phyloP scores from a whole-genome alignment of 306 rosid genomes.

The Sphenostylis stenocarpa region DNA sequence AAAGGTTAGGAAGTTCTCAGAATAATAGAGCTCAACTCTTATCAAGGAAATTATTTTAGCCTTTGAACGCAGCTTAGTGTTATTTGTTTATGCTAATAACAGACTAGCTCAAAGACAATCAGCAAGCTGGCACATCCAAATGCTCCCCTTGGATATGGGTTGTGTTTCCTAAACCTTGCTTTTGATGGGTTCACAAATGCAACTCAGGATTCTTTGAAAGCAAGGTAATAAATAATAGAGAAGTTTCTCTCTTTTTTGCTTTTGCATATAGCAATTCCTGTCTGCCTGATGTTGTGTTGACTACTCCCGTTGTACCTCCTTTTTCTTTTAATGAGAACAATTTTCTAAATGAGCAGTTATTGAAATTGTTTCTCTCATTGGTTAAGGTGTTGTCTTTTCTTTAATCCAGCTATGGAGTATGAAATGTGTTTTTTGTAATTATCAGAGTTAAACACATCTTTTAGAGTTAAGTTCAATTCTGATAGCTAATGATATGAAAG shows the following conservation, averaged over 20 bases:
- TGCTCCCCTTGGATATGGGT: constrained; percentile 95
- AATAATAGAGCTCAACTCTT: constrained; percentile 3
- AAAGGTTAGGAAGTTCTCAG: constrained; percentile 56
- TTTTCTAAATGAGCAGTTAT: background rate
- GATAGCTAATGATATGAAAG: background rate
- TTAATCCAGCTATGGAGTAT: constrained; percentile 20
- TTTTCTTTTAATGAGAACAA: background rate
- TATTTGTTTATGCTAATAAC: constrained; percentile 37
- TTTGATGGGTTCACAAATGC: constrained; percentile 99
- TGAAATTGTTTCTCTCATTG: constrained; percentile 6
- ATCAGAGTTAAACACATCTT: background rate
- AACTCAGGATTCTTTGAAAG: constrained; percentile 90
- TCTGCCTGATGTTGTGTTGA: constrained; percentile 10
- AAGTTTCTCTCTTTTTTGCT: constrained; percentile 1
- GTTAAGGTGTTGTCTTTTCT: constrained; percentile 14
- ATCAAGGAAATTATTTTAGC: background rate
- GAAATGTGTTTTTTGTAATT: background rate
- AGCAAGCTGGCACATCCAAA: constrained; percentile 94
- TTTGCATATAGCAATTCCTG: background rate
- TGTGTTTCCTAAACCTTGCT: constrained; percentile 91
- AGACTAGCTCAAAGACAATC: constrained; percentile 95
- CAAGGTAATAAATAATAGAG: constrained; percentile 53
- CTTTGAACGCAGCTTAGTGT: constrained; percentile 18
- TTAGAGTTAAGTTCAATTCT: background rate
- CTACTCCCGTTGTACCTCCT: background rate